Base-by-base conservation (phyloP, 2,329 filamentous ascomycete species). In the Sclerotiophoma versabilis region DNA sequence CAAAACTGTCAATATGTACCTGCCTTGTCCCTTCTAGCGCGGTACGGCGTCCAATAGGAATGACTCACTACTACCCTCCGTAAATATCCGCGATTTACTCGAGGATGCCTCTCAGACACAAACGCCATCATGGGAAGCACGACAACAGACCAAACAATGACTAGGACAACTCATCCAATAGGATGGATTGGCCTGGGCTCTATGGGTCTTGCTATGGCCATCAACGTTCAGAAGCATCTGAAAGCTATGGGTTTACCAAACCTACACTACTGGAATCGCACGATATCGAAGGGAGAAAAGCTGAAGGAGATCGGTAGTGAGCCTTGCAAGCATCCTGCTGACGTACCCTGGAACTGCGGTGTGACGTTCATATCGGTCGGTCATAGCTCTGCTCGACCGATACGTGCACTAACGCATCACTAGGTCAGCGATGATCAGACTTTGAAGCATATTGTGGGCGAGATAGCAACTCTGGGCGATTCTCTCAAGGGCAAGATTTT, bases 191-290 rank as follows among this genome's bases (percentile, higher is more conserved):
- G 81, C 4, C 75, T 83, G 0, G 81, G 81, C 1, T 83, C 79
- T 0, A 83, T 83, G 81, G 81, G 81, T 1, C 67, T 72, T 5
- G 68, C 65, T 17, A 84, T 84, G 81, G 78, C 81, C 1, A 69
- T 65, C 6, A 83, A 83, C 51, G 70, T 83, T 0, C 81, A 83
- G 33, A 77, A 70, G 22, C 67, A 82, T 43, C 55, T 82, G 0
- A 51, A 6, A 42, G 47, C 57, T 7, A 54, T 57, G 5, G 23
- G 32, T 1, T 44, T 62, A 0, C 58, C 72, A 0, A 50, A 60
- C 5, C 62, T 83, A 1, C 63, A 55, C 1, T 83, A 79, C 56
- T 76, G 71, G 52, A 83, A 83, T 49, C 77, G 80, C 8, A 82
- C 79, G 0, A 66, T 80, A n/a, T 77, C 79, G 2, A 77, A 79